Base-by-base conservation (phyloP, 2,329 filamentous ascomycete species). In the Pseudogymnoascus sp. region DNA sequence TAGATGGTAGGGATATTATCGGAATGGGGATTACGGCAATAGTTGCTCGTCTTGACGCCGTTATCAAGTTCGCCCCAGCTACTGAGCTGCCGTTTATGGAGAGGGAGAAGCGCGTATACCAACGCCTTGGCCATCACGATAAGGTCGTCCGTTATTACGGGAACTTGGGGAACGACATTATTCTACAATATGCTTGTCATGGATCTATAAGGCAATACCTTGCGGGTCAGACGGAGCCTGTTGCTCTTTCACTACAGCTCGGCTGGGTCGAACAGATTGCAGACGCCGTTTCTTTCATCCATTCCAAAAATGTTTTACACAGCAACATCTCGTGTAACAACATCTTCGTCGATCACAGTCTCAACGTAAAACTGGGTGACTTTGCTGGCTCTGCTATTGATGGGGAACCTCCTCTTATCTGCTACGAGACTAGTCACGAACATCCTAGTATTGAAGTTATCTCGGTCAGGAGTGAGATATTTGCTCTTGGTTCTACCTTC, bases 261-360 rank as follows among this genome's bases (percentile, higher is more conserved):
- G 19, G 59, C 28, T 16, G 59, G 11, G 50, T 61, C 6, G 43
- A 28, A 53, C 37, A 66, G 19, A 50, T 38, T 61, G 64, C 63
- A n/a, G 63, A 63, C 60, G 64, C 50, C 5, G 46, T 63, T 59
- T 60, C 63, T 19, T 59, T 62, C 37, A 41, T 59, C 24, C 64
- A 65, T 61, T 35, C 53, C 10, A 24, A 31, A 24, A 61, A 61
- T 40, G 50, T 65, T 19, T 8, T 65, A 12, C 41, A 62, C 26
- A 35, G 64, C 50, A 63, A 64, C 33, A 65, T 66, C n/a, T 28
- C 62, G 19, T 46, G 61, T 50, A 61, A 43, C 12, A 65, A 66
- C 41, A 7, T 66, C 14, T 63, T 68, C 12, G 22, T 67, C 6
- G 62, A 67, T 56, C 28, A 66, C 1, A 37, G 62, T 35, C 59